Percentiles rank a stretch among this genome's conserved stretches.
phyloP scores from a whole-genome alignment of 768 basidiomycete genomes.

The Russula sp. region DNA sequence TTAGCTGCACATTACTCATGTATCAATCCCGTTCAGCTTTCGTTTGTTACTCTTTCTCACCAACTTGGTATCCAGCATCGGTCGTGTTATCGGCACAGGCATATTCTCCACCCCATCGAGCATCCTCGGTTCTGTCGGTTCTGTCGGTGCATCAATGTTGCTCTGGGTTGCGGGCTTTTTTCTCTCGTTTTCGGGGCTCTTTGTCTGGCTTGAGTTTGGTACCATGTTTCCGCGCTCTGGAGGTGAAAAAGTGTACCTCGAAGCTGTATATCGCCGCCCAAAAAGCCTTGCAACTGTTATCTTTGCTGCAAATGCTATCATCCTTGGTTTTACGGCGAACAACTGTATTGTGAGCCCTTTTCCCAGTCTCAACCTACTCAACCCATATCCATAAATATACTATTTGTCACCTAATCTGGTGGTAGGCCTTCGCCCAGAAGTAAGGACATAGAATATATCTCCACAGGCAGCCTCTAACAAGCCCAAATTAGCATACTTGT shows the following conservation, averaged over 20 bases:
- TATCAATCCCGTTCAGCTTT: constrained; percentile 7
- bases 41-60: background rate
- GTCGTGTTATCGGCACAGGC: constrained; percentile 55
- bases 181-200: constrained; percentile 50
- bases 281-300: constrained; percentile 42
- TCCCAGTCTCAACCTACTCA: too few relatives aligned
- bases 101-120: constrained; percentile 58
- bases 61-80: constrained; percentile 30
- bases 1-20: constrained; percentile 51
- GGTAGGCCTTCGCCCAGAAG: constrained; percentile 29
- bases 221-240: constrained; percentile 58
- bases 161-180: constrained; percentile 57
- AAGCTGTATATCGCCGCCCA: constrained; percentile 44
- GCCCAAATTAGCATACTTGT: constrained; percentile 39
- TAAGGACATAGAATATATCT: background rate
- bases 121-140: constrained; percentile 49
- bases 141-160: constrained; percentile 53
- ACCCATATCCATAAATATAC: background rate
- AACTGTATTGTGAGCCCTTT: constrained; percentile 42
- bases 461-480: background rate
- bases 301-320: constrained; percentile 42
- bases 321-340: constrained; percentile 36
- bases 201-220: constrained; percentile 58
- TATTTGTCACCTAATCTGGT: background rate
- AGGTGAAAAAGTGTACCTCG: constrained; percentile 57